Base-by-base conservation (phyloP, 345 rosid species). In the Capsella bursapastoris region DNA sequence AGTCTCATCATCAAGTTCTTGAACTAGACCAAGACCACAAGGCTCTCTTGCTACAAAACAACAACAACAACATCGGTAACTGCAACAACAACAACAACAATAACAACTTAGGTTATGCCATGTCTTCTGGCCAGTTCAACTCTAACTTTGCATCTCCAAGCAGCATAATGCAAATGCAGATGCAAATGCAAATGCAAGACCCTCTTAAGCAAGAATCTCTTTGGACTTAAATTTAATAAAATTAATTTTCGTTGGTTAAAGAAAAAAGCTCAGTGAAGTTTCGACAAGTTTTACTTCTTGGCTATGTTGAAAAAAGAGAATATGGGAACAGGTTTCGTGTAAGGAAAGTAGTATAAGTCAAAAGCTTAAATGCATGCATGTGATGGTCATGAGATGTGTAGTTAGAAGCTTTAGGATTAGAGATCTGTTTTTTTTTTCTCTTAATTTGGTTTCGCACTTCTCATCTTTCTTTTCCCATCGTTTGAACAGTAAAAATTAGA, bases 141-240 rank as follows among this genome's bases (percentile, higher is more conserved):
- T 59, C 83, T 27, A 75, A 68, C 81, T 84, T 87, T 51, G 81
- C 84, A n/a, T 83, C 92, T 68, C 81, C 92, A 72, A 76, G 84
- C 78, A 84, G 79, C 77, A 78, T 79, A 71, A 77, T 85, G 66
- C 80, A 76, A 69, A 68, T 75, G 75, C 80, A 76, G 75, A 76
- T 76, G 71, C 80, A 76, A 48, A 67, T 75, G 79, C 79, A 68
- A 68, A 73, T 78, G 70, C 88, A 91, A 75, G 93, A 89, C 52
- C 89, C 90, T 71, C 88, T 82, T 12, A 88, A 87, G 77, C 82
- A 78, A 78, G 93, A 89, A 88, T 83, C 88, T 56, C 87, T 89
- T 31, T 91, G 92, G 92, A 91, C 86, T 76, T 89, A 48, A 22
- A 50, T 64, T 7, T 57, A 35, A 28, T 69, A 62, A 69, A 37